phyloP scores from a whole-genome alignment of 78 protist genomes.

The Chrysochromulina tobinii region DNA sequence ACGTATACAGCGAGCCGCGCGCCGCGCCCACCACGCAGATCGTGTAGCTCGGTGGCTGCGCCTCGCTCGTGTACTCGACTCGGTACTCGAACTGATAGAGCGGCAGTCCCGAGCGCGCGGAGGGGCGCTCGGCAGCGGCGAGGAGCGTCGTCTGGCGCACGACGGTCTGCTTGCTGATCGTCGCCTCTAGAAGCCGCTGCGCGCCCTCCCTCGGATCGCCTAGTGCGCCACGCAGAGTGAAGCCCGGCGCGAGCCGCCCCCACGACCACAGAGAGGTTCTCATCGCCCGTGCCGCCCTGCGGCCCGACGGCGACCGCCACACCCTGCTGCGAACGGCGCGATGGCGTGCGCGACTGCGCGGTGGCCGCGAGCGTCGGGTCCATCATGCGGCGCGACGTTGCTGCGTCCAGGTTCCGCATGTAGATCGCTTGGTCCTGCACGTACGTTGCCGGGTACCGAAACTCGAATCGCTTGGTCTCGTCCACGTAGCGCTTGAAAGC shows the following conservation, averaged over 20 bases:
- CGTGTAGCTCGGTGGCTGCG: background rate
- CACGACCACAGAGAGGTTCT: background rate
- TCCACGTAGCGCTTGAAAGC: background rate
- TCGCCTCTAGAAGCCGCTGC: background rate
- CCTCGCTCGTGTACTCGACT: background rate
- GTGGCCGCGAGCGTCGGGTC: background rate
- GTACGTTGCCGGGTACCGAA: background rate
- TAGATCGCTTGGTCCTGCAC: background rate
- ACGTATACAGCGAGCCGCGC: background rate
- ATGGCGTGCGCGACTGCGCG: background rate
- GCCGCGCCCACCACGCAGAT: background rate
- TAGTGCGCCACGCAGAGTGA: background rate
- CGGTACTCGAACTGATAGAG: slow-evolving; percentile 2
- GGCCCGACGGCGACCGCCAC: background rate
- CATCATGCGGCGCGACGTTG: background rate
- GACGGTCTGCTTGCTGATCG: background rate
- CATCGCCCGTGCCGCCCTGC: background rate
- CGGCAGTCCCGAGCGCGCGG: background rate
- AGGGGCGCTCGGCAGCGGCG: background rate
- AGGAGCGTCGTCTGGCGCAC: slow-evolving; percentile 11
- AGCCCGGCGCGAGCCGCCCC: background rate
- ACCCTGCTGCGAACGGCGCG: background rate
- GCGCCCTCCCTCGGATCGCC: background rate
- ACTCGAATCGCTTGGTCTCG: background rate
- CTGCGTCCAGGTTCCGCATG: background rate